A percentile compares a stretch with the other conserved stretches of the same genome.
Conservation (phyloP, 352 stramenopile genomes). For the Globisporangium perplexum region DNA sequence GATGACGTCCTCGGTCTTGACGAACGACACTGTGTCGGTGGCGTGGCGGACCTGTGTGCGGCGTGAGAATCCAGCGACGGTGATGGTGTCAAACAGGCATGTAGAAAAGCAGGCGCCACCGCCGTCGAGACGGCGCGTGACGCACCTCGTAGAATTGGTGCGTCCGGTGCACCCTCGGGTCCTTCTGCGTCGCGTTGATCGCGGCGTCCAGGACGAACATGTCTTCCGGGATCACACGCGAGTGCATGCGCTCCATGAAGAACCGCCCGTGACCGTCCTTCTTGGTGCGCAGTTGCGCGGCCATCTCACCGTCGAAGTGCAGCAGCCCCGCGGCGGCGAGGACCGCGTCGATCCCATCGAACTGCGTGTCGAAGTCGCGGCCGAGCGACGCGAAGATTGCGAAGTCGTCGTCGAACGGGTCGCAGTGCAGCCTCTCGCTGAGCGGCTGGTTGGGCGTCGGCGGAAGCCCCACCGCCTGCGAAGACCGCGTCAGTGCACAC, state of each 20-base stretch:
- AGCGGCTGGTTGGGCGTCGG: background rate
- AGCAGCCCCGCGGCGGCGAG: conserved; percentile 17
- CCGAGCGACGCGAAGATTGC: conserved; percentile 27
- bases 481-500: too few species aligned
- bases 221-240: conserved; percentile 2
- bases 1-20: conserved; percentile 4
- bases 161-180: too few species aligned
- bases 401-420: conserved; percentile 8
- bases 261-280: conserved; percentile 8
- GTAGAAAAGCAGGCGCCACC: too few species aligned
- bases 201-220: conserved; percentile 1
- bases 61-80: too few species aligned
- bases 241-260: conserved; percentile 11
- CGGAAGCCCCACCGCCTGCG: background rate
- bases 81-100: too few species aligned
- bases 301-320: conserved; percentile 19
- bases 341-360: conserved; percentile 19
- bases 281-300: background rate
- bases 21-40: background rate
- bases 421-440: background rate
- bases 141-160: too few species aligned
- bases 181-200: conserved; percentile 1
- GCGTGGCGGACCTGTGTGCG: too few species aligned
- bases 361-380: conserved; percentile 20
- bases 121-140: too few species aligned